Evolutionary conservation across 2,329 filamentous ascomycete genomes (phyloP), one percentile per base, ranked within the genome.

Genomic region (Ophiocordyceps unilateralis): DNA sequence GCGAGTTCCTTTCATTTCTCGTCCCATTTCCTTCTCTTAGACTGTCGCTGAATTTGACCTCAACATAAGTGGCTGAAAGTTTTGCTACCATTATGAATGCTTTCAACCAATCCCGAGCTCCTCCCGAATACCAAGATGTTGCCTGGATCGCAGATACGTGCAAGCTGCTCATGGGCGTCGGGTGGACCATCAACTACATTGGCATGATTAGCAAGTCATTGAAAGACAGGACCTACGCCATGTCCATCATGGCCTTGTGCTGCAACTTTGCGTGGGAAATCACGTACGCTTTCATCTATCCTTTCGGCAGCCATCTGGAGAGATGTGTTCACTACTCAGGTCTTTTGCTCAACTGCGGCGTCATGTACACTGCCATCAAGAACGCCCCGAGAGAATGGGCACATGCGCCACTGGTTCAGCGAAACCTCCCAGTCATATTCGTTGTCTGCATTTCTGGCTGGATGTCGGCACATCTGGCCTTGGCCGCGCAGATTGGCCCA

Each of bases 201-300:
- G 37, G 38, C 42, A 43, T 43, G 42, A 41, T 43, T 21, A 28
- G 21, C n/a, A 40, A 36, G 17, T 43, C 42, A 1, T 21, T 40
- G 7, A 26, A 28, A 5, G 28, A 40, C 6, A 28, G 24, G 17
- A 43, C 42, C 11, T 43, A 43, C 42, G 39, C 26, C 21, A 43
- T 43, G 42, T 39, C 42, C 19, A 19, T 43, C 14, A 40, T 43
- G 38, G 38, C 42, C 21, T 14, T 43, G 3, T 43, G 42, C 38
- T 43, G 42, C 22, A 43, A 43, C 23, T 43, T 43, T 17, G 42
- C 42, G 4, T 43, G 42, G 42, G 42, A 43, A 26, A 15, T 40
- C 23, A 40, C 39, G 1, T 43, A 43, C n/a, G 39, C 42, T 12
- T 12, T 43, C n/a, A 40, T 43, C 38, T 43, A 43, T 19, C 42